Evolutionary conservation across 2,329 filamentous ascomycete species (phyloP), one percentile per base, ranked within the genome.

Genomic region (Mycosphaerelloides madeirae): DNA sequence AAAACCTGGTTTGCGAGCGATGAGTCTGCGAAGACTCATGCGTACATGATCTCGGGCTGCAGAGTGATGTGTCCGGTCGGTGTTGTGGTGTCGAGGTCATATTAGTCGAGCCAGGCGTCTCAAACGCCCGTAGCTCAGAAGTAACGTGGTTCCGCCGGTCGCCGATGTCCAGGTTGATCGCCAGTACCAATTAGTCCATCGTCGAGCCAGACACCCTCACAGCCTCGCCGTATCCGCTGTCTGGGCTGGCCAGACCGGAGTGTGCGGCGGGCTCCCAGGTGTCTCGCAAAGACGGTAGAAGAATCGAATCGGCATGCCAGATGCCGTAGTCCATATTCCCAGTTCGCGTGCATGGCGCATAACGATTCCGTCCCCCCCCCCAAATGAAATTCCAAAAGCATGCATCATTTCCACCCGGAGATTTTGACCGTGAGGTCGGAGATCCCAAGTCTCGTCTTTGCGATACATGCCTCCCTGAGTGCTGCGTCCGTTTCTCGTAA

Each of bases 261-360:
- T 55, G 44, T 47, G 48, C 52, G 40, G 36, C 46, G 54, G 52
- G 50, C 49, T 57, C 55, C 53, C 54, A 51, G 52, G 50, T 39
- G 37, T 36, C 22, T 25, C 19, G 46, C 42, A 37, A 43, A 41
- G 29, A 29, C 35, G 29, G 16, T 43, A 18, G 32, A n/a, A 43
- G 45, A 52, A 47, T 38, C 35, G 40, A 47, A 44, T 34, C 41
- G 44, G 48, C 46, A 49, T 45, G 29, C 43, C 45, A 43, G 44
- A 43, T 49, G 49, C 16, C 28, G 31, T 29, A 29, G 28, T 28
- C 42, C 29, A 33, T 31, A 22, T 36, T 29, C 33, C 15, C 36
- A 32, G 33, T 15, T 35, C 31, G 33, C 16, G 33, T 35, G 15
- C 19, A n/a, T 32, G 14, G 14, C 6, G 33, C 19, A 35, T 18